Base-by-base conservation (phyloP, 768 basidiomycete species). In the Boletus pseudo-olivaceus region DNA sequence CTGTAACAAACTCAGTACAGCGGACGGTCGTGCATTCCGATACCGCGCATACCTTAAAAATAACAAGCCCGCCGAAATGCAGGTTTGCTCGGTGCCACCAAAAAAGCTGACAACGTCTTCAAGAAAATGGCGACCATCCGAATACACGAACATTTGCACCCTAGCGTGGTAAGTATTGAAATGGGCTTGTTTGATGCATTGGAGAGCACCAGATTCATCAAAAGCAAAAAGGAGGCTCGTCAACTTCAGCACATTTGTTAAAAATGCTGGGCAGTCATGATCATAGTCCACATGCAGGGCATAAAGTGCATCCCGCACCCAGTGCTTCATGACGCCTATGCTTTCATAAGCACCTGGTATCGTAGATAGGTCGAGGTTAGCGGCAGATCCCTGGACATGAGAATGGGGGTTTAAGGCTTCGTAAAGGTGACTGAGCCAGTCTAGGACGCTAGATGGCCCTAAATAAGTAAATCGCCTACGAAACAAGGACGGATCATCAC, bases 381-480 rank as follows among this genome's bases (percentile, higher is more conserved):
- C 63, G 0, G 64, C 49, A 0, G 78, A 75, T 5, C 84, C 86
- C 41, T 83, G 69, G n/a, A 64, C 51, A 51, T 78, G 67, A 45
- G 65, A 72, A 1, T 78, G 63, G 3, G 85, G 84, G 54, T 76
- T 72, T 7, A 85, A 47, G 1, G 76, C 73, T 19, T 80, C 77
- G 49, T 83, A 78, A 0, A 86, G 65, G 27, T 68, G 72, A 5
- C 57, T 60, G 8, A 84, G 66, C 78, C 79, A 82, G 41, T 66
- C 68, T 6, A 52, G 26, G 10, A 59, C 47, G 14, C 55, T 57
- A 56, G 23, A 23, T 4, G 23, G 23, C 4, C 23, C 23, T 4
- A 23, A 23, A 4, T 23, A 23, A 23, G 23, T 23, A 23, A 23
- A 4, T 23, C 23, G 4, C 23, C 23, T 23, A 23, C 23, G 4